These are phyloP conservation scores for Elsinoe arachidis DNA, from an alignment of 2,329 filamentous ascomycete species.

Conservation along the genomic window DNA sequence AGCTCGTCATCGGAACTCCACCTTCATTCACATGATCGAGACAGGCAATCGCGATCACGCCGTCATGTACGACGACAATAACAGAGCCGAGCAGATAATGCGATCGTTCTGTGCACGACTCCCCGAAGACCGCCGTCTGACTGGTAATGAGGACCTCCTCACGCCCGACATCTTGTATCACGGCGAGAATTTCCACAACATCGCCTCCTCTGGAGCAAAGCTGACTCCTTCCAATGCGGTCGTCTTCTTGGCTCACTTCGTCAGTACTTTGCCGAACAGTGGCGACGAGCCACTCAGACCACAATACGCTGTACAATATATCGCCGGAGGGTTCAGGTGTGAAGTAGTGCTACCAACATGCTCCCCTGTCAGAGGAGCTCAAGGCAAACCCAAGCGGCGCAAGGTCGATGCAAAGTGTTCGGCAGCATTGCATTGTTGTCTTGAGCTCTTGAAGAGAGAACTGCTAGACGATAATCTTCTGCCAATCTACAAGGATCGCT, in stretches of 20 bases:
- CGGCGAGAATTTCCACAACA: constrained; percentile 45
- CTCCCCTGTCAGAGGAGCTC: constrained; percentile 60
- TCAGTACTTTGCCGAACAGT: constrained; percentile 55
- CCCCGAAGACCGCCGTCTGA: constrained; percentile 63
- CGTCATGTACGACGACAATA: constrained; percentile 50
- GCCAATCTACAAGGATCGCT: constrained; percentile 60
- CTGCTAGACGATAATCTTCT: constrained; percentile 67
- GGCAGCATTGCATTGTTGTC: constrained; percentile 76
- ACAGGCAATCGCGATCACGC: constrained; percentile 54
- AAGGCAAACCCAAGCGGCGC: constrained; percentile 54
- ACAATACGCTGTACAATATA: constrained; percentile 52
- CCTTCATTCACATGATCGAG: constrained; percentile 80
- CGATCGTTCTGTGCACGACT: constrained; percentile 67
- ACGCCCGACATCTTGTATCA: constrained; percentile 38
- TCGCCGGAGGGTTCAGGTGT: constrained; percentile 57
- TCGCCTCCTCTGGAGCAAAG: constrained; percentile 62
- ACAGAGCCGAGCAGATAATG: constrained; percentile 52
- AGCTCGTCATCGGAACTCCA: constrained; percentile 67
- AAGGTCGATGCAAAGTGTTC: constrained; percentile 80
- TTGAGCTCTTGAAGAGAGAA: constrained; percentile 55
- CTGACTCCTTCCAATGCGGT: constrained; percentile 71
- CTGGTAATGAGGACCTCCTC: constrained; percentile 50
- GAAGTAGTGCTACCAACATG: constrained; percentile 70
- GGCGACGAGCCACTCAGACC: constrained; percentile 44
- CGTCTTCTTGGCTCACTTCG: constrained; percentile 62